Conservation (phyloP, 371 early-diverging fungal genomes). For the Coemansia sp. region DNA sequence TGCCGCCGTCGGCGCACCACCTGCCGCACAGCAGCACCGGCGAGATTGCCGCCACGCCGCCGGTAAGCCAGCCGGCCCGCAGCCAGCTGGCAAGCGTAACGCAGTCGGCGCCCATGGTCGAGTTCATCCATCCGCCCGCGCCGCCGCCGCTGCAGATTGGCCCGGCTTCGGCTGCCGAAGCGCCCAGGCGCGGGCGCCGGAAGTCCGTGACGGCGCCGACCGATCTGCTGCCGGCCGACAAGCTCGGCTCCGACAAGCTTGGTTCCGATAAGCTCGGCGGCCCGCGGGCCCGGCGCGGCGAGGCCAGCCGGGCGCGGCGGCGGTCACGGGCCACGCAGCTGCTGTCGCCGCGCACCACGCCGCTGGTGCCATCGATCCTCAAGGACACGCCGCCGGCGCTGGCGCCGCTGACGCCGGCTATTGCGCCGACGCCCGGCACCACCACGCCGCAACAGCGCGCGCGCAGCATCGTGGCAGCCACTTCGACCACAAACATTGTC, state of each 20-base stretch:
- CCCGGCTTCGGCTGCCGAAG: background rate
- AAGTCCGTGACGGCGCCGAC: background rate
- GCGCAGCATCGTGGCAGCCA: slow-evolving; percentile 20
- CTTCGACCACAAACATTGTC: slow-evolving; percentile 41
- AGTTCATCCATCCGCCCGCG: slow-evolving; percentile 36
- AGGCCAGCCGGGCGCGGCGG: slow-evolving; percentile 7
- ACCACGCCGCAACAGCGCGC: slow-evolving; percentile 24
- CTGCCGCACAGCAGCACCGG: slow-evolving; percentile 36
- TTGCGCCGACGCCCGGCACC: slow-evolving; percentile 1
- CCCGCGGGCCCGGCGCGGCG: slow-evolving; percentile 10
- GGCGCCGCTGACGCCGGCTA: slow-evolving; percentile 14
- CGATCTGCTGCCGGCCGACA: background rate
- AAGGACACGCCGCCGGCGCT: slow-evolving; percentile 10
- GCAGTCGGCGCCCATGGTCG: slow-evolving; percentile 39
- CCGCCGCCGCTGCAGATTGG: slow-evolving; percentile 44
- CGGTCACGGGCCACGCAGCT: slow-evolving; percentile 21
- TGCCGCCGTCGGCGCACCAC: slow-evolving; percentile 46
- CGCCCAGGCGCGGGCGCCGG: background rate
- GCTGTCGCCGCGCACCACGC: slow-evolving; percentile 35
- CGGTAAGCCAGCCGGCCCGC: background rate
- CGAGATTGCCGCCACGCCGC: slow-evolving; percentile 7
- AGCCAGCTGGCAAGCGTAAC: background rate
- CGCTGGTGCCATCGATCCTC: slow-evolving; percentile 37
- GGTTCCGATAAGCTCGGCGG: background rate
- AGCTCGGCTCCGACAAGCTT: too few relatives aligned